Base-by-base conservation (phyloP, 352 stramenopile species). In the Hyaloperonospora arabidopsidis region DNA sequence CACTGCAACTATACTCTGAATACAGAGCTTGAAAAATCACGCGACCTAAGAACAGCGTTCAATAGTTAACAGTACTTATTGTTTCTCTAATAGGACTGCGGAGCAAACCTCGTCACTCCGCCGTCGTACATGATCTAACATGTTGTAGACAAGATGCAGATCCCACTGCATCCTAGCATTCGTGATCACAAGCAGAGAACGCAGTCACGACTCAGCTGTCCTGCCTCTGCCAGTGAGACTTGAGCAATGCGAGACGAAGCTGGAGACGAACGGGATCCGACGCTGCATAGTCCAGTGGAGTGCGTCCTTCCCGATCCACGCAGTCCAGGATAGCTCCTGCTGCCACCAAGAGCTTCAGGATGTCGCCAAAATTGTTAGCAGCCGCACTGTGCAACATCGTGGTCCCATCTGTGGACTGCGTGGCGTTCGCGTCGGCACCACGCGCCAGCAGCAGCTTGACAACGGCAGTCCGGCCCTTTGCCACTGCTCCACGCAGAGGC, bases 351-450 rank as follows among this genome's bases (percentile, higher is more conserved):
- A 67, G 13, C 36, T 69, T 74, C 23, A 82, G 51, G 19, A 82
- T 67, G 34, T 63, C 57, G 35, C 62, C 57, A 29, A 67, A 69
- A 29, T 64, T 69, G 32, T 76, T 75, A 29, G 67, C 71, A 47
- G 72, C 64, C 7, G 72, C 72, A 40, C 69, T 79, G 54, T 82
- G 72, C 19, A 82, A 61, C 49, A 64, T 64, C n/a, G 72, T 79
- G 19, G 69, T 70, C 25, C 67, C 67, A 34, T 78, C 70, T 8
- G 56, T 70, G 36, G 57, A 18, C 44, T 79, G 68, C 15, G 29
- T 63, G 2, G 72, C 69, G 43, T 86, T 81, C 17, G 55, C 52
- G 32, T 83, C 49, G 4, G 66, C 75, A 14, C 75, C 72, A 6
- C 59, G 61, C 0, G 55, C 47, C 23, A 82, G 63, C 35, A 86